Evolutionary conservation across 148 eudicot species (phyloP).

Genomic region (Rhododendron ovatum): DNA sequence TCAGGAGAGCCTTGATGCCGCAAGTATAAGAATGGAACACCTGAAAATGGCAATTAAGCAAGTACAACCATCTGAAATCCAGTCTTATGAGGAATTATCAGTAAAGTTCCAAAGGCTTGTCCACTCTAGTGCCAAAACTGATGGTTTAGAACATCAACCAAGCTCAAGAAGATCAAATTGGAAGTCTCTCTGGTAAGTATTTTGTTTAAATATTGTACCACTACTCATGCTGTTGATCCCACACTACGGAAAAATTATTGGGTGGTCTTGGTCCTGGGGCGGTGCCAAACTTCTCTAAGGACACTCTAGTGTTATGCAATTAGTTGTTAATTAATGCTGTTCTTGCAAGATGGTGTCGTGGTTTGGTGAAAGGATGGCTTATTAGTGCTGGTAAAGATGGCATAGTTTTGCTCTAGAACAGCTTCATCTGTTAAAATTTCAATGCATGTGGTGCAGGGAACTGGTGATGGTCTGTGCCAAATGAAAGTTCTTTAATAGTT

Average conservation of each 20-base stretch:
- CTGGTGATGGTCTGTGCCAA: neutral
- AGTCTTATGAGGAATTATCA: conserved; percentile 57
- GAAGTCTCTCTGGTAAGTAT: conserved; percentile 35
- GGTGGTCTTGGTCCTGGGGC: neutral
- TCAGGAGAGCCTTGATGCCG: conserved; percentile 65
- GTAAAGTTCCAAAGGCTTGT: conserved; percentile 68
- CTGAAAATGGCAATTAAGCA: conserved; percentile 48
- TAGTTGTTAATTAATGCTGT: neutral
- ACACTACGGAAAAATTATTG: neutral
- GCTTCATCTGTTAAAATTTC: neutral
- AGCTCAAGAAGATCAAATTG: conserved; percentile 27
- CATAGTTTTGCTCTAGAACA: neutral
- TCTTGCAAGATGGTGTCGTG: neutral
- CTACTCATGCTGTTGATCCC: neutral
- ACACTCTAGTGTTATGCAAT: neutral
- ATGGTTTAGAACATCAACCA: conserved; percentile 26
- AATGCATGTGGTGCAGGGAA: neutral
- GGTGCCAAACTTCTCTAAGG: neutral
- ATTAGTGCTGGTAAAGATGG: neutral
- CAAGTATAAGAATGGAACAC: conserved; percentile 76
- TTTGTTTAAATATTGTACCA: neutral
- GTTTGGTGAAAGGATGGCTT: neutral
- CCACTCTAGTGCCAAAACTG: conserved; percentile 32
- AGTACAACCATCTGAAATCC: conserved; percentile 65
- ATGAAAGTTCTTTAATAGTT: neutral